Conservation (phyloP, 2,329 filamentous ascomycete genomes). For the Pseudogymnoascus sp. region DNA sequence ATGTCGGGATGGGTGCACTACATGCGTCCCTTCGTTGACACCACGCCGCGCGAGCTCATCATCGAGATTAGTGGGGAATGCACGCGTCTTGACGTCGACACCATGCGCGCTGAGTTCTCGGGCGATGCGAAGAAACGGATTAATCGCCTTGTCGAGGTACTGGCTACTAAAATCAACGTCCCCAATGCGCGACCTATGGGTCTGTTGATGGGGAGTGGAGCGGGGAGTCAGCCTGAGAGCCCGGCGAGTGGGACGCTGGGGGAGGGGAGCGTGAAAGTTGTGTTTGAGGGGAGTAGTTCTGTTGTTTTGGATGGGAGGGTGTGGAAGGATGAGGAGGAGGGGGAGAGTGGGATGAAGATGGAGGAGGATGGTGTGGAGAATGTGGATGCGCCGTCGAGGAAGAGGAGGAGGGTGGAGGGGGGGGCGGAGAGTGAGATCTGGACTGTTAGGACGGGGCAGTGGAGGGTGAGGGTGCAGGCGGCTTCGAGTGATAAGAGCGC, state of each 20-base stretch:
- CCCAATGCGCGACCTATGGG: constrained; percentile 52
- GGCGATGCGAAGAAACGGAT: constrained; percentile 62
- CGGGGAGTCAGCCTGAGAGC: constrained; percentile 50
- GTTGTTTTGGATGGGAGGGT: constrained; percentile 49
- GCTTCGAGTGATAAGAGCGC: constrained; percentile 38
- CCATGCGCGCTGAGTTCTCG: constrained; percentile 63
- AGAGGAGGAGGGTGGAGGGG: constrained; percentile 14
- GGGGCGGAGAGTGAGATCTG: constrained; percentile 33
- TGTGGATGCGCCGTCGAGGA: constrained; percentile 15
- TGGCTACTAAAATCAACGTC: constrained; percentile 71
- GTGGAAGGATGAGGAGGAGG: constrained; percentile 34
- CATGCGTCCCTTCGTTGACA: constrained; percentile 77
- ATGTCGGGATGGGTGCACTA: constrained; percentile 60
- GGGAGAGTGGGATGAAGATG: neutral
- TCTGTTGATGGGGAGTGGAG: constrained; percentile 58
- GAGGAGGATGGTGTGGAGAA: constrained; percentile 10
- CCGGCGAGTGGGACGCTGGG: constrained; percentile 62
- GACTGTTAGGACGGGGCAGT: constrained; percentile 61
- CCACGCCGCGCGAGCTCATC: constrained; percentile 62
- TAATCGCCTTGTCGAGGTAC: constrained; percentile 64
- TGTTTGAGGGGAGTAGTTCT: constrained; percentile 50
- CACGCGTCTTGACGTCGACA: constrained; percentile 45
- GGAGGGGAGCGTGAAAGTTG: constrained; percentile 59
- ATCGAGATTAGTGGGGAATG: constrained; percentile 68
- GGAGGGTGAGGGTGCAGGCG: constrained; percentile 58